Evolutionary conservation across 2,329 filamentous ascomycete genomes (phyloP), one percentile per base, ranked within the genome.

Genomic region (Periconia sp.): DNA sequence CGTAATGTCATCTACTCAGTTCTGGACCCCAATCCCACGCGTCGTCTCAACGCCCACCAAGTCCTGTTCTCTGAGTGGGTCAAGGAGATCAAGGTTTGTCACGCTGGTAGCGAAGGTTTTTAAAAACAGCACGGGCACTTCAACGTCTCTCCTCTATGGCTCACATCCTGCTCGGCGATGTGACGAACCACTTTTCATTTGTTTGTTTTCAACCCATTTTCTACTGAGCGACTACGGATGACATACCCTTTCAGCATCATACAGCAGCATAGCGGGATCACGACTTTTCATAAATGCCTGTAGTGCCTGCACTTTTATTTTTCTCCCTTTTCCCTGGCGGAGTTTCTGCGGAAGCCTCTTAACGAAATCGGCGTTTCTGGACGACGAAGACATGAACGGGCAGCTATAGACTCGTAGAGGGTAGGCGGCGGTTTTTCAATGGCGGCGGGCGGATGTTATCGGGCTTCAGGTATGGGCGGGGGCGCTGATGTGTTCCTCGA

Each of bases 1-100:
- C 90, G 94, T 58, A 99, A 99, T 67, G 94, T 99, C 67, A 97
- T 99, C 71, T 99, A 99, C 78, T 97, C 92, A 19, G 96, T 99
- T 60, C 83, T 99, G 44, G 94, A 99, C 70, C 94, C 94, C 30
- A 97, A 96, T 72, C 92, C 94, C 23, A 85, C 85, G 53, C 89
- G 94, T 60, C 91, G 94, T 64, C 93, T 99, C 72, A 97, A 92
- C 30, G 93, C 94, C 54, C 93, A 92, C 41, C 94, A 99, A 77
- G 91, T 97, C 53, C 85, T 99, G 68, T 96, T 96, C 76, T 97
- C 93, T 5, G 94, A 99, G 79, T 99, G 94, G 94, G 92, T 94
- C 63, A 90, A 94, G 64, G 93, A 97, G 76, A 97, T 97, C 76
- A 96, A 92, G 77, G 83, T 97, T 53, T 99, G 94, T 80, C 94